phyloP scores from a whole-genome alignment of 75 land plant genomes.

The Pseudotsuga menziesii region DNA sequence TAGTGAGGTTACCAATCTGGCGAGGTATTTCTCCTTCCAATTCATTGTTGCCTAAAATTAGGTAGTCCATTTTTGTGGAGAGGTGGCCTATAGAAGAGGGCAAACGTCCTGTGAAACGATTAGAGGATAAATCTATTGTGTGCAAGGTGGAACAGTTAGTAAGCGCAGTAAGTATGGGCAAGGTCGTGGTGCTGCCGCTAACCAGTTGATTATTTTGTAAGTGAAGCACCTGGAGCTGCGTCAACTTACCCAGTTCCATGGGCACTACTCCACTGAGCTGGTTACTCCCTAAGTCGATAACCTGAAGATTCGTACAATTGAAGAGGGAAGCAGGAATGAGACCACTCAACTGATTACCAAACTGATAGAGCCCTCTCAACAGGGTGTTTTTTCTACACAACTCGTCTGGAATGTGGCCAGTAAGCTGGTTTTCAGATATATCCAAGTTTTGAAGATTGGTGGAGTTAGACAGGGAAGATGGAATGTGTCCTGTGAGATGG shows the following conservation, averaged over 20 bases:
- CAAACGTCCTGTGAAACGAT: background rate
- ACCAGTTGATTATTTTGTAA: background rate
- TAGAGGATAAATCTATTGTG: background rate
- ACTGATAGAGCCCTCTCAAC: background rate
- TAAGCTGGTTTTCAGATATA: background rate
- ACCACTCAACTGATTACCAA: background rate
- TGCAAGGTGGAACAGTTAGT: background rate
- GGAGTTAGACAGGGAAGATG: background rate
- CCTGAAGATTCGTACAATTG: background rate
- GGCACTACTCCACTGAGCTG: background rate
- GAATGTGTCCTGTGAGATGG: background rate
- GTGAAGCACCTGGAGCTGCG: background rate
- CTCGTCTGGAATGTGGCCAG: background rate
- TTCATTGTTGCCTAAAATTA: background rate
- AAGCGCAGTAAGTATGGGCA: conserved; percentile 5
- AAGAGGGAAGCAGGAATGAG: background rate
- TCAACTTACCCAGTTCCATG: background rate
- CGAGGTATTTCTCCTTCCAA: background rate
- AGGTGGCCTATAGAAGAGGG: background rate
- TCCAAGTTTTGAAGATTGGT: background rate
- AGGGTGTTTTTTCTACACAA: background rate
- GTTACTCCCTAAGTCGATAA: background rate
- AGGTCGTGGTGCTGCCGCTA: background rate
- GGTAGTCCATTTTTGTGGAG: background rate
- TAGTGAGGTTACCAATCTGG: conserved; percentile 1